Base-by-base conservation (phyloP, 352 stramenopile genomes). In the Blastocystis sp. region DNA sequence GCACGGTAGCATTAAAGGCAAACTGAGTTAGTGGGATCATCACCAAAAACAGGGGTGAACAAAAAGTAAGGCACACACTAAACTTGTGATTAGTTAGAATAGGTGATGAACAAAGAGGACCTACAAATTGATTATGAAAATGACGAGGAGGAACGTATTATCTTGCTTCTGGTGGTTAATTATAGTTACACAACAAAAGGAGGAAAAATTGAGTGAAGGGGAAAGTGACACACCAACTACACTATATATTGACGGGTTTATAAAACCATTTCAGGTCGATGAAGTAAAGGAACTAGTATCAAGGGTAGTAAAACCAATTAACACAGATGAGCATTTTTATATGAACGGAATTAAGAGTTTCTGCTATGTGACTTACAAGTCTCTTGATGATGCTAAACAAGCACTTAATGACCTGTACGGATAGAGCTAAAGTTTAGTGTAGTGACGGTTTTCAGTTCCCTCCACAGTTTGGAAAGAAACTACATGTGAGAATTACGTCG, bases 1-100 rank as follows among this genome's bases (percentile, higher is more conserved):
- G 37, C 11, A 91, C 87, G 18, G 68, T 61, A 54, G 87, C 89
- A 37, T 91, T 89, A 37, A 91, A 91, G 0, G 84, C 45, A 34
- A 90, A 63, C 66, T 91, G 90, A 4, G 54, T 89, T 3, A 91
- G 59, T 37, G 26, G 26, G 1, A 68, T 68, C 26, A 37, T 68
- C n/a, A 34, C 29, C 29, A 34, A 34, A 34, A 34, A 34, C 29
- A 34, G 29, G 1, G 29, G 29, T 1, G 29, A 34, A 34, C 29
- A 34, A 34, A 34, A 34, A 34, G 29, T 34, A 34, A 34, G 29
- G 0, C 29, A 34, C 29, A 34, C 29, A 34, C 29, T 34, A 34
- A 34, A 34, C 0, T 34, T 34, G 29, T 34, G 29, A 34, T 34
- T 34, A 34, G 29, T 34, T 34, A 34, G 29, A 34, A 34, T 34